Evolutionary conservation across 140 eudicot genomes (phyloP), one percentile per base, ranked within the genome.

Genomic region (Cichorium intybus): DNA sequence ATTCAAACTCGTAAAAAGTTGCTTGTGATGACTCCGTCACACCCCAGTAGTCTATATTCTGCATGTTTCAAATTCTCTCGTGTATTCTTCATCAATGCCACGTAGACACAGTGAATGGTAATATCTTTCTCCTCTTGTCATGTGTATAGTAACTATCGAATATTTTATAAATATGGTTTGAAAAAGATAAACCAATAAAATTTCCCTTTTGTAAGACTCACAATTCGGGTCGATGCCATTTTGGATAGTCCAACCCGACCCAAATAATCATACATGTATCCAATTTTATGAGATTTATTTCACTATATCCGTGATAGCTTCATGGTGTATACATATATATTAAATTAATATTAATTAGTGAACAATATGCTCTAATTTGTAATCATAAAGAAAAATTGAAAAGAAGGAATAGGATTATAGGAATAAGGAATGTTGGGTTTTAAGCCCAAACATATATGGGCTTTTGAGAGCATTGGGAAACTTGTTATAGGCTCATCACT

Each of bases 71-170:
- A 64, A 16, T n/a, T 28, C 35, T 45, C 33, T 47, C 7, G 7
- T 10, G 20, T 17, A 24, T 31, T 18, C 31, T 49, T 49, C 66
- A 12, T 6, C 7, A 6, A 10, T 26, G 35, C 21, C n/a, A 24
- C 55, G 23, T 24, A 48, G n/a, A 23, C 26, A 16, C 31, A 52
- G 9, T 4, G 14, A 49, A 35, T 16, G 77, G 77, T 71, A 71
- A 62, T 7, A 12, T 35, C 8, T 49, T 17, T 10, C 0, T 26
- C 24, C 31, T 39, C 34, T 18, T 14, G 2, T 21, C 11, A 21
- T 27, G 5, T 33, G 2, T 49, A n/a, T 11, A n/a, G n/a, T n/a
- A n/a, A n/a, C n/a, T n/a, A n/a, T n/a, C n/a, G n/a, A n/a, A n/a
- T n/a, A n/a, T n/a, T n/a, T n/a, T n/a, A n/a, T n/a, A 22, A 8